These are phyloP conservation scores for Botrytis hyacinthi DNA, from an alignment of 2,329 filamentous ascomycete genomes.

Conservation along the genomic window DNA sequence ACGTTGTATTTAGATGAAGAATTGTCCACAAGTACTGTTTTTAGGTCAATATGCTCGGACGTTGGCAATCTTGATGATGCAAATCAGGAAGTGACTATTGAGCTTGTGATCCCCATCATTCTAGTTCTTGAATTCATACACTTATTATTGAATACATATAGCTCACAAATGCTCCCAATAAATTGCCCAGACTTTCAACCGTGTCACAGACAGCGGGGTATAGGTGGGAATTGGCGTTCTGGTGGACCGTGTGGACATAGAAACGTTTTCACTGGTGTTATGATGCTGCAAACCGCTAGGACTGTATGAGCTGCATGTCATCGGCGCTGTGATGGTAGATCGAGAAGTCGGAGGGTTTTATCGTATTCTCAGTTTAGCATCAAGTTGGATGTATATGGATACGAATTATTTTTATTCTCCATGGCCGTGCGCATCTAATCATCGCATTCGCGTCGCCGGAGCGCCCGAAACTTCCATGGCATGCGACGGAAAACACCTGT, in stretches of 20 bases:
- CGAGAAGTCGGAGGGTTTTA: background rate
- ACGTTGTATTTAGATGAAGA: background rate
- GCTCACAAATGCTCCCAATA: background rate
- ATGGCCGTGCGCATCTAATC: background rate
- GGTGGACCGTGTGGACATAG: background rate
- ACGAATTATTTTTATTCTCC: background rate
- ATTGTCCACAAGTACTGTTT: background rate
- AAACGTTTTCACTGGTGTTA: background rate
- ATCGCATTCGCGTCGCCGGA: background rate
- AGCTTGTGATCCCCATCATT: background rate
- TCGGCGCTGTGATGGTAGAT: background rate
- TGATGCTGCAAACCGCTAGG: background rate
- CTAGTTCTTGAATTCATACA: background rate
- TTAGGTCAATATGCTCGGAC: background rate
- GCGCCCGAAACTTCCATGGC: background rate
- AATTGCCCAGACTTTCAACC: background rate
- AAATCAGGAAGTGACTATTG: background rate
- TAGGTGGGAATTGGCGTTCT: background rate
- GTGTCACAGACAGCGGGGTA: constrained; percentile 2
- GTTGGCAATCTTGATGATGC: background rate
- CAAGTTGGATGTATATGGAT: background rate
- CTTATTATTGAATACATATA: background rate
- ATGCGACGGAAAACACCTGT: background rate
- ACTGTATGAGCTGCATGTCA: background rate
- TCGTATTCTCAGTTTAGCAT: background rate